Percentiles rank a stretch among this genome's conserved stretches.
Evolutionary conservation across 495 filamentous ascomycete genomes (phyloP).

Genomic region (Talaromyces borbonicus): DNA sequence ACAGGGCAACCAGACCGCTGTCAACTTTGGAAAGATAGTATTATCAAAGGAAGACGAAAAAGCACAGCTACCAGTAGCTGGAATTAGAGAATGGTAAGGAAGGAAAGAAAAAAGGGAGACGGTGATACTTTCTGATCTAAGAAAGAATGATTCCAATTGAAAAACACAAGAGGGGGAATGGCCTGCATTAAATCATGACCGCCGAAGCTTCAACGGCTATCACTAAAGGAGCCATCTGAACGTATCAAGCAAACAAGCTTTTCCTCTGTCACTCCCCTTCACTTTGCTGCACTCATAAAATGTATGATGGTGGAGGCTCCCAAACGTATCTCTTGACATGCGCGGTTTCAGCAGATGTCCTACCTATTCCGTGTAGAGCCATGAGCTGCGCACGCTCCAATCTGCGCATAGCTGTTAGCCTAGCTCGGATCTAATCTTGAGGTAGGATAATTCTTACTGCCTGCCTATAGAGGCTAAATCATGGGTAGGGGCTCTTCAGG

Average conservation of each 20-base stretch:
- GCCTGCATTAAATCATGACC: constrained; percentile 1
- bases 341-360: not conserved
- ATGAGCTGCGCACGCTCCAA: too few species aligned
- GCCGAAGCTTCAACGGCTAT: not conserved
- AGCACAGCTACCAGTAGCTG: not conserved
- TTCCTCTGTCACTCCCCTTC: too few species aligned
- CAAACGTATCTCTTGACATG: not conserved
- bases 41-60: not conserved
- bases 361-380: too few species aligned
- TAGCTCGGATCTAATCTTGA: too few species aligned
- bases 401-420: too few species aligned
- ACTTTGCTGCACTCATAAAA: too few species aligned
- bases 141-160: not conserved
- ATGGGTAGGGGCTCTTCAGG: too few species aligned
- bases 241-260: too few species aligned
- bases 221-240: not conserved
- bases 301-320: too few species aligned
- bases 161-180: not conserved
- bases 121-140: not conserved
- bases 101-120: not conserved
- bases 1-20: not conserved
- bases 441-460: too few species aligned
- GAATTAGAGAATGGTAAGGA: not conserved
- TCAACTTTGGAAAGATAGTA: too few species aligned
- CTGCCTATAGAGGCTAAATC: not conserved